These are phyloP conservation scores for Naganishia randhawae DNA, from an alignment of 768 basidiomycete species.

Conservation along the genomic window DNA sequence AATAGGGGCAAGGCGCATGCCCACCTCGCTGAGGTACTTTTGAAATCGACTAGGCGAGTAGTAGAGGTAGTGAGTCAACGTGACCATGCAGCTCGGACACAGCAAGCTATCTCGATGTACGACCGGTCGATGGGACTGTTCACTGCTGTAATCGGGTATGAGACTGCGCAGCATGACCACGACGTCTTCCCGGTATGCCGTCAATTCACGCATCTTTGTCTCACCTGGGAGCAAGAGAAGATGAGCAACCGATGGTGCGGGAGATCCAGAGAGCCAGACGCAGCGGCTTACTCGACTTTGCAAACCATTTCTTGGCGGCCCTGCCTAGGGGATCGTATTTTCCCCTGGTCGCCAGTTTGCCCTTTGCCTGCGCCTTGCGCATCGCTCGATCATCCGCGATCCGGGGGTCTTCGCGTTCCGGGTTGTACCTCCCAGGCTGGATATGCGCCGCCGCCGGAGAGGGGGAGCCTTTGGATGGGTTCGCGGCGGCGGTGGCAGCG, in stretches of 20 bases:
- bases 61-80: conserved; percentile 10
- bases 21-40: conserved; percentile 11
- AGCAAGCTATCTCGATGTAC: conserved; percentile 2
- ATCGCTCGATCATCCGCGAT: conserved; percentile 5
- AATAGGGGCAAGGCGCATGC: not conserved
- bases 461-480: conserved; percentile 10
- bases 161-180: conserved; percentile 2
- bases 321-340: conserved; percentile 5
- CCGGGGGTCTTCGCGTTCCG: conserved; percentile 5
- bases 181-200: conserved; percentile 14
- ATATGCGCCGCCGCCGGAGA: not conserved
- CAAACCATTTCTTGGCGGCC: conserved; percentile 3
- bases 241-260: not conserved
- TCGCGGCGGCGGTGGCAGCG: not conserved
- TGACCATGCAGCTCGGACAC: conserved; percentile 16
- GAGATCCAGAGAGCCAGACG: not conserved
- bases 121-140: not conserved
- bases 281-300: conserved; percentile 10
- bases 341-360: conserved; percentile 2
- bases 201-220: conserved; percentile 15
- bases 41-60: conserved; percentile 1
- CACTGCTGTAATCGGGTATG: not conserved
- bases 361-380: conserved; percentile 9
- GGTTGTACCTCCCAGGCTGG: conserved; percentile 6
- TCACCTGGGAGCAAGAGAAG: not conserved